A percentile compares a stretch with the other conserved stretches of the same genome.
phyloP scores from a whole-genome alignment of 129 eudicot species.

The Pulicaria dysenterica region DNA sequence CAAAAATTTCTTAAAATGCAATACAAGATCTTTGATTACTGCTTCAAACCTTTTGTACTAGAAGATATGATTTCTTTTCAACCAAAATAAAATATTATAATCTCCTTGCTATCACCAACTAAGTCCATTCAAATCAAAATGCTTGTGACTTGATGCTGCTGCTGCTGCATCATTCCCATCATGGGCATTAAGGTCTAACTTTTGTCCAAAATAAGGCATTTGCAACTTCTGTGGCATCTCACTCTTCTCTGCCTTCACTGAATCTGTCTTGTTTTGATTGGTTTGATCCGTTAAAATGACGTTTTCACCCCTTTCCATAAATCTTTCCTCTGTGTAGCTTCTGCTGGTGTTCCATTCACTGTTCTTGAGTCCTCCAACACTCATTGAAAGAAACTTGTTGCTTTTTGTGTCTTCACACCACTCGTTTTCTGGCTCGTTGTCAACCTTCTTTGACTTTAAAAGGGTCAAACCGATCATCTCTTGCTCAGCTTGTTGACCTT shows the following conservation, averaged over 20 bases:
- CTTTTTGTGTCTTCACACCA: slow-evolving; percentile 46
- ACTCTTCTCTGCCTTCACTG: slow-evolving; percentile 39
- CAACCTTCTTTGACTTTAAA: slow-evolving; percentile 41
- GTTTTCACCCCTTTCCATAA: slow-evolving; percentile 33
- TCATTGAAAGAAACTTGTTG: slow-evolving; percentile 41
- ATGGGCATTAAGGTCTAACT: slow-evolving; percentile 69
- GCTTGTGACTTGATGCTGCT: slow-evolving; percentile 58
- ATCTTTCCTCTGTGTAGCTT: slow-evolving; percentile 44
- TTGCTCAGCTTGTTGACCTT: slow-evolving; percentile 67
- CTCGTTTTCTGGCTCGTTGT: slow-evolving; percentile 37
- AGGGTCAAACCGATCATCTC: slow-evolving; percentile 59
- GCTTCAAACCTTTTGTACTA: not conserved
- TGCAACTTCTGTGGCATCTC: slow-evolving; percentile 47
- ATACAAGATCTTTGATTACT: slow-evolving; percentile 28
- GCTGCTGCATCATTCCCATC: slow-evolving; percentile 60
- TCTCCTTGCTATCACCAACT: slow-evolving; percentile 50
- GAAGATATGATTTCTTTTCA: slow-evolving; percentile 13
- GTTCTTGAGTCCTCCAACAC: slow-evolving; percentile 58
- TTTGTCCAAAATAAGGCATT: slow-evolving; percentile 54
- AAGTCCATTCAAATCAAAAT: slow-evolving; percentile 85
- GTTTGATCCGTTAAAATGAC: slow-evolving; percentile 33
- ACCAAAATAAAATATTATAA: slow-evolving; percentile 14
- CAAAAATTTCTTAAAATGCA: slow-evolving; percentile 41
- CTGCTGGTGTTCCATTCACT: slow-evolving; percentile 42
- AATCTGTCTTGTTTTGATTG: slow-evolving; percentile 30